These are phyloP conservation scores for Phytopythium sindhum DNA, from an alignment of 352 stramenopile species.

Conservation along the genomic window DNA sequence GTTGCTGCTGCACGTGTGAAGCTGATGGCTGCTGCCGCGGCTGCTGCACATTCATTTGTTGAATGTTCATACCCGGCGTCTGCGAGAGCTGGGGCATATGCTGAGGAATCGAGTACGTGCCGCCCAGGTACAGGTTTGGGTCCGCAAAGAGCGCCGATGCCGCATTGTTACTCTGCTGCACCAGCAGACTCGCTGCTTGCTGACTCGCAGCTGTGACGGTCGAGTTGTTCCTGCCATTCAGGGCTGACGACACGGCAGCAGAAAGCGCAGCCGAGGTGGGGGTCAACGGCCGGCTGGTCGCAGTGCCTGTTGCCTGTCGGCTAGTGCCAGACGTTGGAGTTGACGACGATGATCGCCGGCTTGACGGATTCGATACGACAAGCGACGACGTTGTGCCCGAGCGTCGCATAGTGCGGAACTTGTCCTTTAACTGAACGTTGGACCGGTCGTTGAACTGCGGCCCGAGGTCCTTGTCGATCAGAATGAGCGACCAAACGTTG, in stretches of 20 bases:
- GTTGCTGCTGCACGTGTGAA: conserved; percentile 31
- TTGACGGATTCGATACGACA: conserved; percentile 39
- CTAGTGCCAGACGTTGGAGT: conserved; percentile 8
- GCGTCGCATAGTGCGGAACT: conserved; percentile 77
- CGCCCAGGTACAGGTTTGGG: conserved; percentile 62
- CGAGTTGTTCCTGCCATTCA: conserved; percentile 21
- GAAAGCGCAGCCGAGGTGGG: conserved; percentile 13
- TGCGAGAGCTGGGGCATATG: conserved; percentile 45
- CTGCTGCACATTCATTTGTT: conserved; percentile 42
- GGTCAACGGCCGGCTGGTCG: conserved; percentile 9
- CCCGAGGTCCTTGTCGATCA: conserved; percentile 75
- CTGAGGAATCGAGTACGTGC: conserved; percentile 44
- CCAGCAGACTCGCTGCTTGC: conserved; percentile 47
- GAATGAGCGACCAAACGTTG: conserved; percentile 82
- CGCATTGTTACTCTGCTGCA: conserved; percentile 45
- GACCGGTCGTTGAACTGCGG: conserved; percentile 79
- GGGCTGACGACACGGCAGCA: conserved; percentile 27
- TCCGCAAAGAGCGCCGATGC: conserved; percentile 57
- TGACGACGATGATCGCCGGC: conserved; percentile 35
- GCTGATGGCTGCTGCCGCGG: conserved; percentile 32
- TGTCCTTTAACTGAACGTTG: conserved; percentile 85
- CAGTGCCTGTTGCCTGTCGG: background rate
- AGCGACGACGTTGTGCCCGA: conserved; percentile 43
- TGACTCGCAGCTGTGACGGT: conserved; percentile 39
- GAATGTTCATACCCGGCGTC: conserved; percentile 35